phyloP scores from a whole-genome alignment of 1,284 basidiomycete genomes.

The Pseudozyma thailandica region DNA sequence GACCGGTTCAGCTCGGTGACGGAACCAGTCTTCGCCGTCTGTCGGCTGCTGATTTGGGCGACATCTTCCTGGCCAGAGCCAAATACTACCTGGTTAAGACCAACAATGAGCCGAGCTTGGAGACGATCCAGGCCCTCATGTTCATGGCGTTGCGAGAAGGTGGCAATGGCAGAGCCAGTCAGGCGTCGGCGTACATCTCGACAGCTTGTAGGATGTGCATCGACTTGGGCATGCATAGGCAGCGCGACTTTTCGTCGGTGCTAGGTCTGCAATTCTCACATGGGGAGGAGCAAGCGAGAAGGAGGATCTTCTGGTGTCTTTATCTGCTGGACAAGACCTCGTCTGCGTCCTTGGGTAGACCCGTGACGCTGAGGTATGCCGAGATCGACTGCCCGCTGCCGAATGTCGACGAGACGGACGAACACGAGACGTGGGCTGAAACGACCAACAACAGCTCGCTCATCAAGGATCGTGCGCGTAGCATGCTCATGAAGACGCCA shows the following conservation, averaged over 20 bases:
- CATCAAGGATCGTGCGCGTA: conserved; percentile 35
- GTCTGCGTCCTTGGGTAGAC: conserved; percentile 50
- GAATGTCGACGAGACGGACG: conserved; percentile 44
- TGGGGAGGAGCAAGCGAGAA: conserved; percentile 50
- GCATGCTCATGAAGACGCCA: conserved; percentile 41
- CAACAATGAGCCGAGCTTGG: conserved; percentile 51
- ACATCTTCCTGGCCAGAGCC: conserved; percentile 53
- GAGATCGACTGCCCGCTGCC: conserved; percentile 60
- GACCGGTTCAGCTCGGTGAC: conserved; percentile 13
- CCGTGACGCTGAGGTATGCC: conserved; percentile 48
- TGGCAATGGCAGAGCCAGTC: conserved; percentile 49
- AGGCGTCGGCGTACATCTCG: conserved; percentile 47
- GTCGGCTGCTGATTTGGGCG: conserved; percentile 36
- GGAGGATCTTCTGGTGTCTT: conserved; percentile 51
- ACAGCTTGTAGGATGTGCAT: conserved; percentile 54
- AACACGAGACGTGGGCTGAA: conserved; percentile 49
- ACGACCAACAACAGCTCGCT: conserved; percentile 48
- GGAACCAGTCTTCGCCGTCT: conserved; percentile 25
- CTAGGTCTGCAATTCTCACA: conserved; percentile 41
- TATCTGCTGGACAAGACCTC: conserved; percentile 57
- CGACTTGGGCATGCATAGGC: conserved; percentile 56
- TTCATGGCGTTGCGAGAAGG: conserved; percentile 57
- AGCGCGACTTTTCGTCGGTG: conserved; percentile 36
- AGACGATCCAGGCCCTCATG: conserved; percentile 51
- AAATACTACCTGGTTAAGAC: conserved; percentile 54